A percentile compares a stretch with the other conserved stretches of the same genome.
Conservation (phyloP, 352 stramenopile species). For the Pythium volutum region DNA sequence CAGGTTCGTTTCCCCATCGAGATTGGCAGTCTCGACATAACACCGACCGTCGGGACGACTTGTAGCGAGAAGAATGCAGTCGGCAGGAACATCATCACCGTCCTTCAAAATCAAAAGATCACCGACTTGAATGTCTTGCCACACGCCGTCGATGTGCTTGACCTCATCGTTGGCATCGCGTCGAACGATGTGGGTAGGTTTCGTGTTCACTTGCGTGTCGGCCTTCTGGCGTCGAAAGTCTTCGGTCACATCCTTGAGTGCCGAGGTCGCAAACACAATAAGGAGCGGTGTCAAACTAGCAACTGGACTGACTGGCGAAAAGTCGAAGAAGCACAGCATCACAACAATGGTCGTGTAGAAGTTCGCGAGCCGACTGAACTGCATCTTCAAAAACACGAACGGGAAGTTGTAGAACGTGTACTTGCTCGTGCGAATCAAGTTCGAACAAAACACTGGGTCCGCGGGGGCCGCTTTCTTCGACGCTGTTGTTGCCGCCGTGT, state of each 20-base stretch:
- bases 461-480: constrained; percentile 15
- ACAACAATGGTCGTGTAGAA: constrained; percentile 89
- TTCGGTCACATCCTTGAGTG: constrained; percentile 83
- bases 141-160: constrained; percentile 66
- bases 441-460: constrained; percentile 53
- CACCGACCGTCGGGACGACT: constrained; percentile 70
- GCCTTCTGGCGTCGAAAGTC: constrained; percentile 77
- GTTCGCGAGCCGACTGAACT: constrained; percentile 88
- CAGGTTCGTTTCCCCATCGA: constrained; percentile 88
- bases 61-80: constrained; percentile 79
- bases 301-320: constrained; percentile 80
- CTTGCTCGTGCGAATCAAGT: constrained; percentile 86
- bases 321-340: constrained; percentile 86
- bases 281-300: constrained; percentile 81
- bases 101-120: constrained; percentile 82
- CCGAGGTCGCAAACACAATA: constrained; percentile 88
- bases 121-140: constrained; percentile 84
- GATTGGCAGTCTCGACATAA: constrained; percentile 85
- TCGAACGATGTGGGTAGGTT: constrained; percentile 70
- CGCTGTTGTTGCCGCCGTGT: constrained; percentile 13
- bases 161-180: constrained; percentile 50
- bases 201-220: constrained; percentile 76
- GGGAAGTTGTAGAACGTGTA: constrained; percentile 91
- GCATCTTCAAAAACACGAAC: constrained; percentile 89
- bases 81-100: constrained; percentile 76